A percentile compares a stretch with the other conserved stretches of the same genome.
phyloP scores from a whole-genome alignment of 108 stramenopile genomes.

The Nannochloropsis gaditana region DNA sequence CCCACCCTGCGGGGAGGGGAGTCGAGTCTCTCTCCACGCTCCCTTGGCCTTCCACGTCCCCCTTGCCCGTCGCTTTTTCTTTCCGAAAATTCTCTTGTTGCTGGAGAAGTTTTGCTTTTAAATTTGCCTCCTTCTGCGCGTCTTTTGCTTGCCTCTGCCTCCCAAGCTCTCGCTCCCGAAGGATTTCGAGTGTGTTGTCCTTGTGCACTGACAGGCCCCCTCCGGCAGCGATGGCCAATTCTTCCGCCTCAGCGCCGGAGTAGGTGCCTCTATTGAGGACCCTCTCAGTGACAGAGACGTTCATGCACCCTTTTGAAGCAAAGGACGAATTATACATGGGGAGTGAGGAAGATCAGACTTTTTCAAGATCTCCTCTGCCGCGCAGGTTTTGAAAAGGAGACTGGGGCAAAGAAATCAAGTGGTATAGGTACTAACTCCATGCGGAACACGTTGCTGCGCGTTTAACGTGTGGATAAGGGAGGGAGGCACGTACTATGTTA shows the following conservation, averaged over 20 bases:
- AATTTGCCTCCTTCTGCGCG: slow-evolving; percentile 1
- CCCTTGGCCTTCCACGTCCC: neutral
- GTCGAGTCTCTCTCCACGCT: neutral
- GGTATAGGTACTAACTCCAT: too few species aligned
- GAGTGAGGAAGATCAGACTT: neutral
- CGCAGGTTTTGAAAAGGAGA: too few species aligned
- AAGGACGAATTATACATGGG: neutral
- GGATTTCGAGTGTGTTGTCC: neutral
- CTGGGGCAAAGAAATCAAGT: too few species aligned
- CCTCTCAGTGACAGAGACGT: neutral
- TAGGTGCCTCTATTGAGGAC: slow-evolving; percentile 12
- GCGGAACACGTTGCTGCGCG: too few species aligned
- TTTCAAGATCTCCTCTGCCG: too few species aligned
- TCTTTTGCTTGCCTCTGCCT: neutral
- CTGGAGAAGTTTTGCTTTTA: neutral
- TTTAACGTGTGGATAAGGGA: too few species aligned
- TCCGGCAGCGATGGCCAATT: neutral
- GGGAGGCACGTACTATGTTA: too few species aligned
- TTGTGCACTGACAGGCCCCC: slow-evolving; percentile 19
- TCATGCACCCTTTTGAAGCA: neutral
- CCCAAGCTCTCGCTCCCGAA: neutral
- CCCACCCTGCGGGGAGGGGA: neutral
- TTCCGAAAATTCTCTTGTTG: neutral
- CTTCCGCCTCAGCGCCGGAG: neutral
- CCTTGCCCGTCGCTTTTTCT: neutral